phyloP scores from a whole-genome alignment of 331 rosid species.

The Ulmus americana region DNA sequence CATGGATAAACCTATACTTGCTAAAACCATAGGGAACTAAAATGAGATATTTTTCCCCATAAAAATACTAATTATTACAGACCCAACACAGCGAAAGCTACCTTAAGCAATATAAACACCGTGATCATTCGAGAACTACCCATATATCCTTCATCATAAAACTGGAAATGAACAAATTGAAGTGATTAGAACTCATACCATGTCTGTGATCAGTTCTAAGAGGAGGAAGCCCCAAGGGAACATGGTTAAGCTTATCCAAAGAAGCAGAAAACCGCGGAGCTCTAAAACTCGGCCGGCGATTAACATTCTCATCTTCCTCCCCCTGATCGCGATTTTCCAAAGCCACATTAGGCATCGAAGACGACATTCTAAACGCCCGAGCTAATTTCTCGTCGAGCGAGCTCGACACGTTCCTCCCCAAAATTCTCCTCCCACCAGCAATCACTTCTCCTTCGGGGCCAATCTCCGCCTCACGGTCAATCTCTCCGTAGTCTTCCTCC shows the following conservation, averaged over 20 bases:
- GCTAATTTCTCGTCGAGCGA: conserved; percentile 34
- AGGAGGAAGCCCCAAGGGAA: conserved; percentile 50
- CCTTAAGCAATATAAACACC: background rate
- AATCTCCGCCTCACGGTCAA: conserved; percentile 24
- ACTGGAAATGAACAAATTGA: background rate
- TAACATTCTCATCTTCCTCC: conserved; percentile 25
- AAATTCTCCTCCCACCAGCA: conserved; percentile 15
- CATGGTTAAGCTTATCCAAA: conserved; percentile 40
- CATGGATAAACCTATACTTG: no score
- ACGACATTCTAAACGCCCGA: conserved; percentile 39
- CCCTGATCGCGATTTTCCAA: conserved; percentile 31
- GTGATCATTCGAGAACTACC: background rate
- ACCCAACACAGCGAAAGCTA: no score
- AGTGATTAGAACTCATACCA: conserved; percentile 28
- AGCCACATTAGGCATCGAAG: conserved; percentile 62
- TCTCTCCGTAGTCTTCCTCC: background rate
- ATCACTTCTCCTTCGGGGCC: conserved; percentile 26
- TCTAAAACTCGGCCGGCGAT: conserved; percentile 15
- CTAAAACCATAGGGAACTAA: no score
- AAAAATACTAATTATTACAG: no score
- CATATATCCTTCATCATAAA: background rate
- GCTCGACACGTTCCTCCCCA: conserved; percentile 28
- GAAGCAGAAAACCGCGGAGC: conserved; percentile 39
- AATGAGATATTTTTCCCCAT: no score
- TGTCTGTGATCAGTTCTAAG: conserved; percentile 31